A percentile compares a stretch with the other conserved stretches of the same genome.
These are phyloP conservation scores for Hymenoscyphus albidus DNA, from an alignment of 2,329 filamentous ascomycete genomes.

Conservation along the genomic window DNA sequence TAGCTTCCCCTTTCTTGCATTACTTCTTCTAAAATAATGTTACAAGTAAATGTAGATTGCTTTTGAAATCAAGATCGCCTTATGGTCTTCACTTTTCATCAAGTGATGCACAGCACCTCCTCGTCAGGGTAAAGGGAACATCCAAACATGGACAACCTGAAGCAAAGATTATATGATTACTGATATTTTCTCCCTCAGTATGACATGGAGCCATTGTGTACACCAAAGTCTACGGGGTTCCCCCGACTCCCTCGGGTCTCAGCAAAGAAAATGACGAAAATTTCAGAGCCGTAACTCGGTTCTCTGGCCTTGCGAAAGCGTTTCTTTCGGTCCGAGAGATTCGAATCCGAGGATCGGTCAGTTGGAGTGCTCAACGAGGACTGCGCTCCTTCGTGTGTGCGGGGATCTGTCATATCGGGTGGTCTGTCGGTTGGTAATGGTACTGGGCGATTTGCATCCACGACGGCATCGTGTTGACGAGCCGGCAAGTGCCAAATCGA, in stretches of 20 bases:
- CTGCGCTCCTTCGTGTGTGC: background rate
- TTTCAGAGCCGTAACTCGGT: background rate
- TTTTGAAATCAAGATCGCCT: too few relatives aligned
- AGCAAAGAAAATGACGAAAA: background rate
- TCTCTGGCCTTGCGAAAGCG: background rate
- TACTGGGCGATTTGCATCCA: background rate
- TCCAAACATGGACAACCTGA: background rate
- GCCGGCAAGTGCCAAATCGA: background rate
- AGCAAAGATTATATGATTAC: background rate
- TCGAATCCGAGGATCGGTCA: background rate
- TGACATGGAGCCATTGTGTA: background rate
- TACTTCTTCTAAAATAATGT: too few relatives aligned
- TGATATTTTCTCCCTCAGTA: background rate
- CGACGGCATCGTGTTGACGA: background rate
- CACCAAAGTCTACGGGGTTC: background rate
- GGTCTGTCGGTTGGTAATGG: background rate
- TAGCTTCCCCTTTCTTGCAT: background rate
- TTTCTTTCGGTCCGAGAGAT: background rate
- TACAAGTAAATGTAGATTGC: too few relatives aligned
- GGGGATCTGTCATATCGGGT: constrained; percentile 1
- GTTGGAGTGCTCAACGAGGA: background rate
- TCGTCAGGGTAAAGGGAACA: background rate
- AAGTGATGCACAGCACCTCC: background rate
- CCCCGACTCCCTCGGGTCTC: background rate
- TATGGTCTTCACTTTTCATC: background rate